Evolutionary conservation across 129 eudicot species (phyloP).

Genomic region (Escallonia herrerae): DNA sequence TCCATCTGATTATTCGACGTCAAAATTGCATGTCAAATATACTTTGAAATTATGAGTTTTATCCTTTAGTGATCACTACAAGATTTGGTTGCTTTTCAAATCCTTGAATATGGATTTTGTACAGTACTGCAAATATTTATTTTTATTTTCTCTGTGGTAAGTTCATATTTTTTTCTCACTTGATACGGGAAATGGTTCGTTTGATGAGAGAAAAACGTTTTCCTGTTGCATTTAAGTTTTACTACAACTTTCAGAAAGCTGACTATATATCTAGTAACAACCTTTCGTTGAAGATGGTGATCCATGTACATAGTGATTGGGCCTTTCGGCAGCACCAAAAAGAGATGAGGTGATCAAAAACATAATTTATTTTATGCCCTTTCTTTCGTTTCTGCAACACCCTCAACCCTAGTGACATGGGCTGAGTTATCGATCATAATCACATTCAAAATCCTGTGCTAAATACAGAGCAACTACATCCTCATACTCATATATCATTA

Average conservation of each 20-base stretch:
- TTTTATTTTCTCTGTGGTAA: not conserved
- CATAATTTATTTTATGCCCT: too few relatives aligned
- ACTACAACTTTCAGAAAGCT: constrained; percentile 66
- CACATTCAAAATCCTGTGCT: too few relatives aligned
- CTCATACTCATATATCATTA: too few relatives aligned
- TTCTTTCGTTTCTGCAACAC: too few relatives aligned
- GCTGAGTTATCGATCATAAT: too few relatives aligned
- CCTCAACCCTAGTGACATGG: too few relatives aligned
- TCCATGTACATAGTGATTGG: constrained; percentile 90
- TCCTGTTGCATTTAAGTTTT: constrained; percentile 87
- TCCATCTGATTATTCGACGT: constrained; percentile 75
- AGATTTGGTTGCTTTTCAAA: too few relatives aligned
- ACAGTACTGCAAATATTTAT: too few relatives aligned
- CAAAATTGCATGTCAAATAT: constrained; percentile 60
- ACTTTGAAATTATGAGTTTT: not conserved
- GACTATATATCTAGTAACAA: constrained; percentile 46
- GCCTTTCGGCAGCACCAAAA: constrained; percentile 76
- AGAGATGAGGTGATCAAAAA: constrained; percentile 68
- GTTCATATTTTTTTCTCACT: constrained; percentile 2
- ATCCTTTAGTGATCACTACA: too few relatives aligned
- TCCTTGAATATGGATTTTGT: too few relatives aligned
- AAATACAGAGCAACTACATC: too few relatives aligned
- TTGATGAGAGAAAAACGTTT: constrained; percentile 75
- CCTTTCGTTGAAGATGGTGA: constrained; percentile 80
- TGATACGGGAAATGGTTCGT: constrained; percentile 75